phyloP scores from a whole-genome alignment of 2,329 filamentous ascomycete genomes.

The Penicillium capsulatum region DNA sequence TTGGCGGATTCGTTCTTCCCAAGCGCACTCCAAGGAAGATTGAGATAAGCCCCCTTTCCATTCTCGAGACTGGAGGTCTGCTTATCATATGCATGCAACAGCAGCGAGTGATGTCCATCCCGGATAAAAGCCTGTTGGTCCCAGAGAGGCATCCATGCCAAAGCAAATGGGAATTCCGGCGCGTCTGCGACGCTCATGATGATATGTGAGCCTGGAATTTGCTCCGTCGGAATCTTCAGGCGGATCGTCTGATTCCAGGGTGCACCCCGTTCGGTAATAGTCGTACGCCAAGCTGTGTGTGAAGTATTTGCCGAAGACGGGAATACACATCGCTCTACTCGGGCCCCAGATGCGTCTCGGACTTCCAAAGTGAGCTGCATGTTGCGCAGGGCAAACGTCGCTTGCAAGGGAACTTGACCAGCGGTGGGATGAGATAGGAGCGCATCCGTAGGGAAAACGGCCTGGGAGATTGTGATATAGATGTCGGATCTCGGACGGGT shows the following conservation, averaged over 20 bases:
- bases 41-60: slow-evolving; percentile 82
- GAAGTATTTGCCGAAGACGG: slow-evolving; percentile 75
- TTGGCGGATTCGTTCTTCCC: slow-evolving; percentile 64
- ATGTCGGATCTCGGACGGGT: slow-evolving; percentile 88
- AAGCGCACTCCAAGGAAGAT: slow-evolving; percentile 71
- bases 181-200: slow-evolving; percentile 86
- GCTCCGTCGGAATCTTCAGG: slow-evolving; percentile 69
- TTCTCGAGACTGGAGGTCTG: slow-evolving; percentile 67
- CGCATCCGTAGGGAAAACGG: slow-evolving; percentile 66
- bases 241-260: slow-evolving; percentile 86
- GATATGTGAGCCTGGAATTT: slow-evolving; percentile 78
- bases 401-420: slow-evolving; percentile 71
- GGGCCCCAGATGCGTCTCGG: slow-evolving; percentile 69
- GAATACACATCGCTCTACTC: slow-evolving; percentile 83
- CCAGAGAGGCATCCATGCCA: slow-evolving; percentile 93
- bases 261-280: slow-evolving; percentile 71
- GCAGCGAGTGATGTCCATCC: slow-evolving; percentile 74
- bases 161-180: slow-evolving; percentile 81
- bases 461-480: slow-evolving; percentile 79
- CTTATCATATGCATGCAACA: slow-evolving; percentile 90
- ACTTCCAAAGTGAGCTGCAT: slow-evolving; percentile 88
- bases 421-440: slow-evolving; percentile 67
- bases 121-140: slow-evolving; percentile 82
- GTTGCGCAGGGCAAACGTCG: slow-evolving; percentile 63
- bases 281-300: slow-evolving; percentile 83